Evolutionary conservation across 805 yeast genomes (phyloP).

Genomic region (Suhomyces vadensis): DNA sequence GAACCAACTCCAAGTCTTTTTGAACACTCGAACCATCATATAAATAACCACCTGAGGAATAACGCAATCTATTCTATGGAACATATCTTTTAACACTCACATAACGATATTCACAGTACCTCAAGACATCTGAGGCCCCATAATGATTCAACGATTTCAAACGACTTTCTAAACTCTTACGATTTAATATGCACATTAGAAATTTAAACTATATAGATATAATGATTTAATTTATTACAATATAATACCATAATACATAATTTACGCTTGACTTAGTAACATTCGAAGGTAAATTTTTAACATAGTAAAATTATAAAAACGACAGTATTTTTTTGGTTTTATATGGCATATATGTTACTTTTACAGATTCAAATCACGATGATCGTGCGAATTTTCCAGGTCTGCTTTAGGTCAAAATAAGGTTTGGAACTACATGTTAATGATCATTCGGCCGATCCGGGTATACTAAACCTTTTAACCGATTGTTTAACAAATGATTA

Average conservation of each 20-base stretch:
- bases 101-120: background rate
- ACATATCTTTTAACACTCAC: constrained; percentile 31
- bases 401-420: background rate
- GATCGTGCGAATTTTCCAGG: no score
- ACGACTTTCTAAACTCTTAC: background rate
- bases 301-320: no score
- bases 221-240: background rate
- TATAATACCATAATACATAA: no score
- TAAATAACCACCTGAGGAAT: constrained; percentile 22
- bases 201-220: background rate
- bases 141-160: no score
- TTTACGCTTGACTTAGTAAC: no score
- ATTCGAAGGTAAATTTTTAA: no score
- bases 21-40: constrained; percentile 8
- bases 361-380: no score
- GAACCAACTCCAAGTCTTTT: constrained; percentile 1
- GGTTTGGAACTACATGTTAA: background rate
- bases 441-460: constrained; percentile 2
- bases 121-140: no score
- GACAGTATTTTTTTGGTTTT: no score
- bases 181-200: background rate
- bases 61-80: constrained; percentile 41
- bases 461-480: background rate
- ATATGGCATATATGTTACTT: no score
- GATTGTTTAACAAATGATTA: background rate